Percentiles rank a stretch among this genome's conserved stretches.
phyloP scores from a whole-genome alignment of 371 early-diverging fungal genomes.

The Funneliformis caledonium region DNA sequence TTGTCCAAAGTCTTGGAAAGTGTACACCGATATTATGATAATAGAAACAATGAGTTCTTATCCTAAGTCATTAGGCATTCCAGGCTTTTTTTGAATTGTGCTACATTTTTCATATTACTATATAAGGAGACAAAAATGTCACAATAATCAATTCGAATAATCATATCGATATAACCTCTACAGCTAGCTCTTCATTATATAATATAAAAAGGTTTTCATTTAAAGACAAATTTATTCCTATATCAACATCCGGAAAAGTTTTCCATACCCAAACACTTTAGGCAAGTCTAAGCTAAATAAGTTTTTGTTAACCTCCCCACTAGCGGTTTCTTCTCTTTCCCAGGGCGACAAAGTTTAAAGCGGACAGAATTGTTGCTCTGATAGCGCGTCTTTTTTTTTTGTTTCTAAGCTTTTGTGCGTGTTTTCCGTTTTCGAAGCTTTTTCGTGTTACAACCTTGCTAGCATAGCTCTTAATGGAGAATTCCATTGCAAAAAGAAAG shows the following conservation, averaged over 20 bases:
- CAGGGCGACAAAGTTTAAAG: background rate
- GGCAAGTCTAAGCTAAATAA: background rate
- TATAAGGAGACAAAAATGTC: no score
- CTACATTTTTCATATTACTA: no score
- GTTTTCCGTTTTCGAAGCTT: background rate
- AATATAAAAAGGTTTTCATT: no score
- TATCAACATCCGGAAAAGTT: background rate
- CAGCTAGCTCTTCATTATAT: no score
- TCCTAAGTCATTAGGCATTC: no score
- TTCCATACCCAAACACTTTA: background rate
- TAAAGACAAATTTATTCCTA: no score
- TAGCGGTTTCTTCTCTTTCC: background rate
- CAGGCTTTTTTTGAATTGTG: no score
- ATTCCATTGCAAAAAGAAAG: background rate
- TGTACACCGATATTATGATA: no score
- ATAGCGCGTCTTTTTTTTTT: background rate
- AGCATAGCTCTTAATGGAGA: background rate
- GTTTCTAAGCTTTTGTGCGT: background rate
- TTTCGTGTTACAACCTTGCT: background rate
- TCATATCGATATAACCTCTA: no score
- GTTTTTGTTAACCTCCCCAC: background rate
- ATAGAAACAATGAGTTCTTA: no score
- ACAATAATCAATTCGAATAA: no score
- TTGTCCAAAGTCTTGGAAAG: no score
- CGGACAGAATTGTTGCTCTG: background rate